Evolutionary conservation across 257 asterid species (phyloP), one percentile per base, ranked within the genome.

Genomic region (Anisodus tanguticus): DNA sequence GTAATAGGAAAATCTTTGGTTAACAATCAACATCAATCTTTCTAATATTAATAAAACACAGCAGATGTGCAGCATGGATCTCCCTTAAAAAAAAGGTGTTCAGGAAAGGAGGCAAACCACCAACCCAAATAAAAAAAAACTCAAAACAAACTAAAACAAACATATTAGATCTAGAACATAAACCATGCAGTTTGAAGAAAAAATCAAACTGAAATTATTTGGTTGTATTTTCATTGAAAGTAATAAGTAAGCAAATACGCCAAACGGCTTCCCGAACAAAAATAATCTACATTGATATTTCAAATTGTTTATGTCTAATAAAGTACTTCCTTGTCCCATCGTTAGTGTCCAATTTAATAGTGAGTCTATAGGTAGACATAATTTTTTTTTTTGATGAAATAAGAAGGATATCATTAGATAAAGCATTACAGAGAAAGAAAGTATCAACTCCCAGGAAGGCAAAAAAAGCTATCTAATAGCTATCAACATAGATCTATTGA

Each of bases 11-110:
- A n/a, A n/a, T n/a, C n/a, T n/a, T 6, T 74, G 80, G 43, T 74
- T 74, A 74, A 49, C 59, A 74, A 74, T 22, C 60, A 74, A 22
- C 43, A 19, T 19, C 80, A 49, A 74, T 51, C 60, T 22, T 47
- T 72, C 49, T 47, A 69, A 8, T 22, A 69, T 39, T 39, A 55
- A 69, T 39, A 69, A 39, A 69, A 16, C 31, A 69, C 11, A 4
- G 31, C 78, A 39, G 78, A 69, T 41, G 31, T 69, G 54, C 54
- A 39, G 78, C 8, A 6, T 39, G 78, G 9, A 69, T 69, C 54
- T 69, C 53, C 78, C 8, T 39, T 8, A n/a, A n/a, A 16, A 22
- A 69, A 16, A 69, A 41, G 6, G 13, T 8, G 54, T 69, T 69
- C 54, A 39, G 31, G 9, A 69, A 39, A 69, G 31, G 78, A 16